Base-by-base conservation (phyloP, 2,329 filamentous ascomycete species). In the Cytospora paraplurivora region DNA sequence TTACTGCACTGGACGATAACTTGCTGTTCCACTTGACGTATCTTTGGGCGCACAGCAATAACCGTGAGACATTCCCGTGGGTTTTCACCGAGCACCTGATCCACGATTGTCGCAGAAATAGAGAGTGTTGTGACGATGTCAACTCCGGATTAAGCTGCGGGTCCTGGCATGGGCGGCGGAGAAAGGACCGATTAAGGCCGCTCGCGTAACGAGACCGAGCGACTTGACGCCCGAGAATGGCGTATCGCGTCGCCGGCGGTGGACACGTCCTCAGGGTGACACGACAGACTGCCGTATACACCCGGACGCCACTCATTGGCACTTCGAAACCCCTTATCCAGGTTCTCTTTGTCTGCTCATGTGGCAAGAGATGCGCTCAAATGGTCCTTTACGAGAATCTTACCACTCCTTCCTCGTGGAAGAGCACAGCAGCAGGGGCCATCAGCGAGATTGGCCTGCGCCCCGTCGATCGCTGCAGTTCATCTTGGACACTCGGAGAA, bases 391-490 rank as follows among this genome's bases (percentile, higher is more conserved):
- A n/a, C 53, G 41, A 33, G 52, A 32, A 15, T 56, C 41, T 5
- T 57, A 50, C 11, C 12, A 10, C 41, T 62, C 51, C 27, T 11
- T 1, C 5, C 41, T 62, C 33, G 13, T 21, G 8, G 34, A 62
- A 11, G 37, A 33, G 15, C 15, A 62, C 53, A 49, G 7, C 2
- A 8, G 33, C 17, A 13, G 19, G 37, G 10, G 6, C 1, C n/a
- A 12, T 15, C 1, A 7, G 13, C 52, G 59, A 56, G 15, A n/a
- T 2, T 41, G 59, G 15, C 51, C 19, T 13, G 27, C 32, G 8
- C 59, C 57, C 34, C 59, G 41, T 21, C 59, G 59, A 17, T 62
- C 59, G 53, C 52, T 52, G 35, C 59, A 62, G 19, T 62, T 62
- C 11, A 8, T 62, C 19, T 32, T 62, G 52, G 59, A 62, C 21